These are phyloP conservation scores for Nakaseomyces bracarensis DNA, from an alignment of 1,139 yeast species.

Conservation along the genomic window DNA sequence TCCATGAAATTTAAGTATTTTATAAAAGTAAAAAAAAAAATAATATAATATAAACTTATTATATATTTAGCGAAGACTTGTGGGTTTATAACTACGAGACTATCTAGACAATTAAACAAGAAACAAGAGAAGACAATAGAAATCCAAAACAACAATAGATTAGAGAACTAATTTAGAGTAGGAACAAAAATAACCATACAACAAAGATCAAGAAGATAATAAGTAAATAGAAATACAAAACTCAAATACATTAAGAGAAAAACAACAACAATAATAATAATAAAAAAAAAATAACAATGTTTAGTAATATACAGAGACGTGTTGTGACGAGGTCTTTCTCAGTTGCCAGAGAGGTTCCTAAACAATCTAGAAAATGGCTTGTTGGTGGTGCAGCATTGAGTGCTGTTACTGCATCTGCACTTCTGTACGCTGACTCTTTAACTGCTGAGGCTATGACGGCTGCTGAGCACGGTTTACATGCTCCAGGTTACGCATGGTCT, in stretches of 20 bases:
- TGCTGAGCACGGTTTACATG: slow-evolving; percentile 97
- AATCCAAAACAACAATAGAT: too few relatives aligned
- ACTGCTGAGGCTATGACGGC: slow-evolving; percentile 96
- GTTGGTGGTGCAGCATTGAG: slow-evolving; percentile 49
- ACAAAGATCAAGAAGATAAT: too few relatives aligned
- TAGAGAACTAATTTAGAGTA: too few relatives aligned
- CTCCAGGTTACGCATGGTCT: slow-evolving; percentile 90
- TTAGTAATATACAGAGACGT: slow-evolving; percentile 6
- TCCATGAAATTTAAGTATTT: neutral
- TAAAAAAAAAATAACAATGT: slow-evolving; percentile 9
- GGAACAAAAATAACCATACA: too few relatives aligned
- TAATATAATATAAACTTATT: neutral
- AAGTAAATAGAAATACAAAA: too few relatives aligned
- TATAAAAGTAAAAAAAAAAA: neutral
- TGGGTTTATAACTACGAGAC: too few relatives aligned
- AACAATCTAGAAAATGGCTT: slow-evolving; percentile 40
- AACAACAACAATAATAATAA: slow-evolving; percentile 27
- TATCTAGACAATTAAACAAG: too few relatives aligned
- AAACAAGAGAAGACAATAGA: too few relatives aligned
- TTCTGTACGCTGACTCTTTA: slow-evolving; percentile 70
- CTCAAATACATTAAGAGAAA: too few relatives aligned
- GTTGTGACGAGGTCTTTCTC: slow-evolving; percentile 7
- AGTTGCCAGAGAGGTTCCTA: slow-evolving; percentile 4
- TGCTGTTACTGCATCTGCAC: slow-evolving; percentile 65
- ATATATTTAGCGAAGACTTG: too few relatives aligned